phyloP scores from a whole-genome alignment of 305 asterid genomes.

The Withania somnifera region DNA sequence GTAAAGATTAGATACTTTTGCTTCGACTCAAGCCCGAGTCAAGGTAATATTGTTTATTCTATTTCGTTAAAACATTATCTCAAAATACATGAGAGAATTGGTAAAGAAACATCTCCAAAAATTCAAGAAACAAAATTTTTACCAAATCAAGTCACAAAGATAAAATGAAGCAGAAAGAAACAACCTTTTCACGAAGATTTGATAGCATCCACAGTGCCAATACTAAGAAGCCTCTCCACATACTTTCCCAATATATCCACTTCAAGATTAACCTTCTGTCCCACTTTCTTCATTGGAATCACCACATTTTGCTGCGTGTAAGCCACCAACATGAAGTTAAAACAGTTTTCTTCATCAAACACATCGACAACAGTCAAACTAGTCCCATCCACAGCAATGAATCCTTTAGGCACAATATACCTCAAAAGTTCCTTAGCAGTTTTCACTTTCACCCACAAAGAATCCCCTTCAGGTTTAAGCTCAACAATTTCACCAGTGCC shows the following conservation, averaged over 20 bases:
- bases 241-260: slow-evolving; percentile 92
- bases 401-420: slow-evolving; percentile 88
- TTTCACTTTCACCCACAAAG: slow-evolving; percentile 77
- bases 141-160: not conserved
- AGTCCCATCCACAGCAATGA: slow-evolving; percentile 76
- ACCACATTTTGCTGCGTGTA: slow-evolving; percentile 77
- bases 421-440: slow-evolving; percentile 43
- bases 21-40: not conserved
- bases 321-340: slow-evolving; percentile 72
- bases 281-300: slow-evolving; percentile 65
- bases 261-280: slow-evolving; percentile 89
- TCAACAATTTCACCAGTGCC: slow-evolving; percentile 67
- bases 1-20: not conserved
- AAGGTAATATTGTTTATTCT: not conserved
- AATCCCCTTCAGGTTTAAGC: slow-evolving; percentile 57
- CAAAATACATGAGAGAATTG: not conserved
- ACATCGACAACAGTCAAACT: slow-evolving; percentile 90
- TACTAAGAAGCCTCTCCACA: slow-evolving; percentile 71
- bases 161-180: not conserved
- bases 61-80: not conserved
- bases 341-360: slow-evolving; percentile 59
- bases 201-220: slow-evolving; percentile 47
- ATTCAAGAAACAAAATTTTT: not conserved
- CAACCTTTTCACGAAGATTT: slow-evolving; percentile 25
- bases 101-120: not conserved